Conservation (phyloP, 2,329 filamentous ascomycete species). For the Didymella segeticola region DNA sequence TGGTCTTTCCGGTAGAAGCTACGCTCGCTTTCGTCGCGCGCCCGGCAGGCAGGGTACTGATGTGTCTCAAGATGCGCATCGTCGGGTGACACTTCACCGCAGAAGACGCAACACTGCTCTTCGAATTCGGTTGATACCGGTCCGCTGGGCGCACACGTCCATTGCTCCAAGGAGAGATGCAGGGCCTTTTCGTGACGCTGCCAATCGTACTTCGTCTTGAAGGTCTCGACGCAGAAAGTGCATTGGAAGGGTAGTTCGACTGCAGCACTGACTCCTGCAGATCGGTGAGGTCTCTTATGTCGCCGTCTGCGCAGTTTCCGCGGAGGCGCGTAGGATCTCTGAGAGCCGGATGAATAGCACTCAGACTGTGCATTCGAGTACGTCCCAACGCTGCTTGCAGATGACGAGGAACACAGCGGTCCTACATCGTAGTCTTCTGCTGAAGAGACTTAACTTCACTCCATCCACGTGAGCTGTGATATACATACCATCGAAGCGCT, state of each 20-base stretch:
- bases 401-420: neutral
- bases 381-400: neutral
- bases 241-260: constrained; percentile 26
- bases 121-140: neutral
- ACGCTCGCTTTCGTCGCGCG: constrained; percentile 22
- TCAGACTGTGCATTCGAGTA: neutral
- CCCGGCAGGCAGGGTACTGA: constrained; percentile 27
- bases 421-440: neutral
- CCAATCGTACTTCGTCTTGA: constrained; percentile 42
- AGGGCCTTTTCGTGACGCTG: constrained; percentile 37
- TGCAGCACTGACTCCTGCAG: neutral
- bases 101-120: neutral
- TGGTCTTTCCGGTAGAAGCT: constrained; percentile 38
- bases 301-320: neutral
- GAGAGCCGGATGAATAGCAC: neutral
- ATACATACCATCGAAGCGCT: constrained; percentile 19
- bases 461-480: neutral
- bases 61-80: constrained; percentile 17
- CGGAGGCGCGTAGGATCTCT: neutral
- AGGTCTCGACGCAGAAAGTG: constrained; percentile 40
- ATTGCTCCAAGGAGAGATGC: constrained; percentile 37
- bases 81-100: neutral
- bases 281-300: neutral
- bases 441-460: neutral
- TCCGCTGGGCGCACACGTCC: constrained; percentile 11